Evolutionary conservation across 768 basidiomycete species (phyloP).

Genomic region (Jaapia argillacea): DNA sequence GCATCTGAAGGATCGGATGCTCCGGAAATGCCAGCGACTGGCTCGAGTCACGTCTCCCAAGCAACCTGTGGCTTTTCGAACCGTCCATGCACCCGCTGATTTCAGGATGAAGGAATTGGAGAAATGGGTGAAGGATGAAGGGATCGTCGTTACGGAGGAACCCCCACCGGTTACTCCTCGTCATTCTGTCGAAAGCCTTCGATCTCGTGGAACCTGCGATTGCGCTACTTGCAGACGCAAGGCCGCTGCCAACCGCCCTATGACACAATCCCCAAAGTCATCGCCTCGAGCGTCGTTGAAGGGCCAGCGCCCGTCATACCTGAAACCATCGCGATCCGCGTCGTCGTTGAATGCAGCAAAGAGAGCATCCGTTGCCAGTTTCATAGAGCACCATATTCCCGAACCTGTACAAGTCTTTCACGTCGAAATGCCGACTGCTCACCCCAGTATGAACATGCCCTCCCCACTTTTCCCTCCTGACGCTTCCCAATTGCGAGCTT

Average conservation of each 20-base stretch:
- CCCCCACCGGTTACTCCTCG: neutral
- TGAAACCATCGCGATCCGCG: too few species aligned
- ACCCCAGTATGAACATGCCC: neutral
- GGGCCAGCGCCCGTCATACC: too few species aligned
- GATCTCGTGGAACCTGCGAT: too few species aligned
- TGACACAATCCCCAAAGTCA: too few species aligned
- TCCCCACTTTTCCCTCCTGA: slow-evolving; percentile 23
- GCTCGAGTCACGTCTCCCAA: slow-evolving; percentile 34
- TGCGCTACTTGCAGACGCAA: too few species aligned
- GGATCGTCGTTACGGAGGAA: neutral
- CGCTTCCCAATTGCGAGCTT: slow-evolving; percentile 16
- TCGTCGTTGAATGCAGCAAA: too few species aligned
- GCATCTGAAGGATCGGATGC: slow-evolving; percentile 74
- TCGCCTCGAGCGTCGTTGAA: too few species aligned
- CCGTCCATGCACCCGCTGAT: slow-evolving; percentile 58
- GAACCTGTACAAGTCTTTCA: too few species aligned
- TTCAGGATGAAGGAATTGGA: slow-evolving; percentile 76
- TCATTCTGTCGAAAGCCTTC: too few species aligned
- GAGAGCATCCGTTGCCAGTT: too few species aligned
- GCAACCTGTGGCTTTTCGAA: slow-evolving; percentile 44
- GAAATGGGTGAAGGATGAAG: slow-evolving; percentile 56
- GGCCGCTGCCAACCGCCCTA: too few species aligned
- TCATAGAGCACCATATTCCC: too few species aligned
- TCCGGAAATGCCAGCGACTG: slow-evolving; percentile 65
- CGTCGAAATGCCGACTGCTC: neutral